phyloP scores from a whole-genome alignment of 345 rosid species.

The Aethionema arabicum region DNA sequence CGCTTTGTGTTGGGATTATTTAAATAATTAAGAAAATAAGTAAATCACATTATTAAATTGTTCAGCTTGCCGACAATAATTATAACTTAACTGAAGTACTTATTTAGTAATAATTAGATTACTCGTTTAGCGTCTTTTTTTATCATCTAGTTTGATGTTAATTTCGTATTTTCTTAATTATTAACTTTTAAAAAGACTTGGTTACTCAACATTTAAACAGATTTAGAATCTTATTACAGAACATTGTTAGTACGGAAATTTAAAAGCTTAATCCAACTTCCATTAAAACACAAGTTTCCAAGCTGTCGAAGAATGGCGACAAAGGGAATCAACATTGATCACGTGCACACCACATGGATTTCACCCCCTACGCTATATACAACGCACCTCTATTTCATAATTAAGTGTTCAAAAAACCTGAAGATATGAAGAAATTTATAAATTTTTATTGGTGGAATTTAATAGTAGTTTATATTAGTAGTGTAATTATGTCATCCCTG shows the following conservation, averaged over 20 bases:
- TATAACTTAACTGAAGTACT: not conserved
- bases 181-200: not conserved
- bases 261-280: not conserved
- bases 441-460: too few relatives aligned
- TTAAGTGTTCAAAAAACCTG: too few relatives aligned
- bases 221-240: too few relatives aligned
- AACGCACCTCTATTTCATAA: conserved; percentile 5
- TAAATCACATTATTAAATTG: too few relatives aligned
- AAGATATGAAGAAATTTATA: too few relatives aligned
- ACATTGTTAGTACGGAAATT: not conserved
- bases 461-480: too few relatives aligned
- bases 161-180: too few relatives aligned
- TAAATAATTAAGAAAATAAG: not conserved
- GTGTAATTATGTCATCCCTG: too few relatives aligned
- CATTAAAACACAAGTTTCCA: conserved; percentile 12
- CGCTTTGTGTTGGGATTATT: conserved; percentile 20
- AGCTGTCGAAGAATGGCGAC: conserved; percentile 22
- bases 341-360: conserved; percentile 30
- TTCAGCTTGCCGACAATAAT: not conserved
- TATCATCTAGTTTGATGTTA: too few relatives aligned
- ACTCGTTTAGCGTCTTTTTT: too few relatives aligned
- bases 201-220: too few relatives aligned
- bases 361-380: not conserved
- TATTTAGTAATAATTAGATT: too few relatives aligned
- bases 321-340: conserved; percentile 23